These are phyloP conservation scores for Penicillium freii DNA, from an alignment of 2,329 filamentous ascomycete species.

Conservation along the genomic window DNA sequence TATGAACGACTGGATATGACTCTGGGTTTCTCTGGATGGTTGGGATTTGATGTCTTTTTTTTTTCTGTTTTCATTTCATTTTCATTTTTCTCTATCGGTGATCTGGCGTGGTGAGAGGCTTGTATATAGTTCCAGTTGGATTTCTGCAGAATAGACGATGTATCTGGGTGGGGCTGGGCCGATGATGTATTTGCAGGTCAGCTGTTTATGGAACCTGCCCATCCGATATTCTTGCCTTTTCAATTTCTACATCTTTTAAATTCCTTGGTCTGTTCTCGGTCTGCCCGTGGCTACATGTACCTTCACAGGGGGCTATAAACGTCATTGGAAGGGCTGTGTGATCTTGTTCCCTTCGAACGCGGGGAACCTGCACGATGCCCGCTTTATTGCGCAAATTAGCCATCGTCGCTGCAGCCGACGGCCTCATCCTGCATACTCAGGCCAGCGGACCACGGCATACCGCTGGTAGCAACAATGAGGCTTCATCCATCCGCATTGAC, in stretches of 20 bases:
- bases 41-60: constrained; percentile 17
- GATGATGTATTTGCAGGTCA: constrained; percentile 29
- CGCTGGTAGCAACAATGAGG: constrained; percentile 51
- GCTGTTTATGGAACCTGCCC: constrained; percentile 19
- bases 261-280: not conserved
- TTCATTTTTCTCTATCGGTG: constrained; percentile 15
- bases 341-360: not conserved
- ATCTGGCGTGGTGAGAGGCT: constrained; percentile 17
- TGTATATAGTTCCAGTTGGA: constrained; percentile 25
- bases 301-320: not conserved
- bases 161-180: constrained; percentile 19
- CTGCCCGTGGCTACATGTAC: not conserved
- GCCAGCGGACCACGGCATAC: constrained; percentile 41
- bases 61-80: constrained; percentile 1
- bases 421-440: constrained; percentile 74
- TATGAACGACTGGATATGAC: constrained; percentile 32
- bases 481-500: constrained; percentile 64
- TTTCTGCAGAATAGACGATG: constrained; percentile 7
- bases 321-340: not conserved
- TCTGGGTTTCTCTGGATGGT: constrained; percentile 24
- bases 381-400: constrained; percentile 74
- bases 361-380: constrained; percentile 57
- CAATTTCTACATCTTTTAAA: constrained; percentile 2
- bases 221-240: constrained; percentile 13
- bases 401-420: constrained; percentile 77